These are phyloP conservation scores for Schizochytrium sp. DNA, from an alignment of 108 stramenopile species.

Conservation along the genomic window DNA sequence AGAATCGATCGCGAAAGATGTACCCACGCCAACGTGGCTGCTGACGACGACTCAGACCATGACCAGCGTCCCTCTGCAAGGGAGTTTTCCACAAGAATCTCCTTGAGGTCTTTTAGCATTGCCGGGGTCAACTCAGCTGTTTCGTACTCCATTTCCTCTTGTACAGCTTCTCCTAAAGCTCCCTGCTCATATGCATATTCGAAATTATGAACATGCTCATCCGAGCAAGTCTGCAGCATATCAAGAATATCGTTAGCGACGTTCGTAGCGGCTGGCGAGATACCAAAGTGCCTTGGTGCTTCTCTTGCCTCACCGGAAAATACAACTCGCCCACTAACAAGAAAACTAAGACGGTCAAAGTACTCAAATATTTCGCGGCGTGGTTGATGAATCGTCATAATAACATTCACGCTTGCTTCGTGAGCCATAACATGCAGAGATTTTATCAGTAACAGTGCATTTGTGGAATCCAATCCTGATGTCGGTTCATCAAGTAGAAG, in stretches of 20 bases:
- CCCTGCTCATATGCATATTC: not conserved
- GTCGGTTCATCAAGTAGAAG: constrained; percentile 77
- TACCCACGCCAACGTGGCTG: constrained; percentile 29
- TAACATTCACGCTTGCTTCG: constrained; percentile 81
- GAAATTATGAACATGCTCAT: constrained; percentile 17
- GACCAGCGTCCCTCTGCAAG: constrained; percentile 55
- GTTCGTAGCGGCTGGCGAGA: not conserved
- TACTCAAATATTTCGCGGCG: constrained; percentile 85
- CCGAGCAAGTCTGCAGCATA: not conserved
- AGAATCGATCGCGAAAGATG: constrained; percentile 11
- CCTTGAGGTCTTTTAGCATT: not conserved
- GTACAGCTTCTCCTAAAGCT: not conserved
- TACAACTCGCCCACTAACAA: constrained; percentile 65
- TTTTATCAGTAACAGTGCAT: constrained; percentile 79
- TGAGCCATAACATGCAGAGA: constrained; percentile 81
- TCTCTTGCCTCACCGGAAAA: constrained; percentile 18
- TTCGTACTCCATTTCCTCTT: not conserved
- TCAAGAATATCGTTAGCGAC: constrained; percentile 46
- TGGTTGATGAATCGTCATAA: constrained; percentile 91
- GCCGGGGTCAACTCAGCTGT: not conserved
- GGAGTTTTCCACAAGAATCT: constrained; percentile 44
- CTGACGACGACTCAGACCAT: constrained; percentile 36
- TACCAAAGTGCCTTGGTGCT: constrained; percentile 33
- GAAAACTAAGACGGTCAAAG: constrained; percentile 80
- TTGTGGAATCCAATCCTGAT: constrained; percentile 84